Conservation (phyloP, 768 basidiomycete species). For the Amanita pallidorosea region DNA sequence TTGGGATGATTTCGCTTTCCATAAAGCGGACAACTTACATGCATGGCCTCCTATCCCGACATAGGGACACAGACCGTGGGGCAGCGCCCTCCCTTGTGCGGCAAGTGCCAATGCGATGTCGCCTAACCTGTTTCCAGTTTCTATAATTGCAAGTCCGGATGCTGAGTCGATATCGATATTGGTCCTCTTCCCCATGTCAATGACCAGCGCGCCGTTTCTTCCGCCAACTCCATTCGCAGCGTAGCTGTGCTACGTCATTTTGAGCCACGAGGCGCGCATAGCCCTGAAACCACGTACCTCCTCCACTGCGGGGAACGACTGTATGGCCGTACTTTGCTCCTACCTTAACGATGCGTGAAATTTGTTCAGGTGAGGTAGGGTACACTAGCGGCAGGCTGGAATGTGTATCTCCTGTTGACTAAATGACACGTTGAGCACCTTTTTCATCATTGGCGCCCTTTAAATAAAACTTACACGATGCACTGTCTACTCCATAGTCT, state of each 20-base stretch:
- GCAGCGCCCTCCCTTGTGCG: constrained; percentile 30
- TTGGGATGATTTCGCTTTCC: background rate
- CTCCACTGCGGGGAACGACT: constrained; percentile 31
- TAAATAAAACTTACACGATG: background rate
- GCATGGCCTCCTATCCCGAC: constrained; percentile 47
- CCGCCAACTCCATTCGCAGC: constrained; percentile 39
- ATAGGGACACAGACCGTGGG: constrained; percentile 43
- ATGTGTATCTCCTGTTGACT: constrained; percentile 21
- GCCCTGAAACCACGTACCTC: constrained; percentile 8
- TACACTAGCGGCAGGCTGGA: constrained; percentile 19
- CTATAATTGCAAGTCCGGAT: constrained; percentile 25
- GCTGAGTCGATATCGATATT: constrained; percentile 20
- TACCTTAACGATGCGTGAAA: constrained; percentile 17
- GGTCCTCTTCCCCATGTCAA: constrained; percentile 33
- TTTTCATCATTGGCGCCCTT: background rate
- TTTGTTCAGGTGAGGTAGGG: constrained; percentile 17
- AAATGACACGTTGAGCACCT: background rate
- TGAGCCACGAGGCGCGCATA: background rate
- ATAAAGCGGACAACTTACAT: constrained; percentile 11
- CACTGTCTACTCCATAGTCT: background rate
- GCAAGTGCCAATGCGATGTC: constrained; percentile 31
- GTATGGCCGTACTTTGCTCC: constrained; percentile 15
- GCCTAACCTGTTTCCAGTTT: constrained; percentile 35
- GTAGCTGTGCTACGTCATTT: constrained; percentile 32
- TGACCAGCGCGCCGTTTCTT: constrained; percentile 28